These are phyloP conservation scores for Aotearoamyces nothofagi DNA, from an alignment of 2,329 filamentous ascomycete genomes.

Conservation along the genomic window DNA sequence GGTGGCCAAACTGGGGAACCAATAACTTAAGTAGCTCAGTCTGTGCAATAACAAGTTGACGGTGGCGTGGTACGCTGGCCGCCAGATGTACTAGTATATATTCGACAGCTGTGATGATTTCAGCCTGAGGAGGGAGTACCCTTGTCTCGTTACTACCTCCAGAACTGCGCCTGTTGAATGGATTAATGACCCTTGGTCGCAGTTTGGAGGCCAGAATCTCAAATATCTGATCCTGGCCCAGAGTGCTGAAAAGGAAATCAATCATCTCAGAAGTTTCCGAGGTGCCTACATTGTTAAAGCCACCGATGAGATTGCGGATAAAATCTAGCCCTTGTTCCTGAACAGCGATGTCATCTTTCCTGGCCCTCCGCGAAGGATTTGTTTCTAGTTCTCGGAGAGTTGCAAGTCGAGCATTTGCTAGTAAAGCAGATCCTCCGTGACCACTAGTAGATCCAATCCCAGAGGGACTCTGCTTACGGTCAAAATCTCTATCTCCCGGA, in stretches of 20 bases:
- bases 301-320: constrained; percentile 73
- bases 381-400: constrained; percentile 49
- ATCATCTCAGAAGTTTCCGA: constrained; percentile 57
- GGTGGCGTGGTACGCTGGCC: constrained; percentile 63
- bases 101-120: constrained; percentile 64
- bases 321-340: constrained; percentile 87
- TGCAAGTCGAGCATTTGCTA: constrained; percentile 33
- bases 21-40: constrained; percentile 60
- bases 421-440: constrained; percentile 22
- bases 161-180: constrained; percentile 29
- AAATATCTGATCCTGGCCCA: constrained; percentile 68
- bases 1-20: constrained; percentile 57
- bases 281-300: constrained; percentile 33
- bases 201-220: constrained; percentile 70
- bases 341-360: constrained; percentile 66
- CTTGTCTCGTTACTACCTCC: constrained; percentile 26
- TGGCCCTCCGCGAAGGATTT: constrained; percentile 50
- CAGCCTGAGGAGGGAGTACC: constrained; percentile 41
- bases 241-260: constrained; percentile 61
- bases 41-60: constrained; percentile 64
- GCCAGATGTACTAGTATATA: constrained; percentile 82
- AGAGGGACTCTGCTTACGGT: neutral
- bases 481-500: neutral
- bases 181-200: constrained; percentile 40
- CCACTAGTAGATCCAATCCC: neutral